A percentile compares a stretch with the other conserved stretches of the same genome.
Evolutionary conservation across 2,329 filamentous ascomycete genomes (phyloP).

Genomic region (Harringtonia lauricola): DNA sequence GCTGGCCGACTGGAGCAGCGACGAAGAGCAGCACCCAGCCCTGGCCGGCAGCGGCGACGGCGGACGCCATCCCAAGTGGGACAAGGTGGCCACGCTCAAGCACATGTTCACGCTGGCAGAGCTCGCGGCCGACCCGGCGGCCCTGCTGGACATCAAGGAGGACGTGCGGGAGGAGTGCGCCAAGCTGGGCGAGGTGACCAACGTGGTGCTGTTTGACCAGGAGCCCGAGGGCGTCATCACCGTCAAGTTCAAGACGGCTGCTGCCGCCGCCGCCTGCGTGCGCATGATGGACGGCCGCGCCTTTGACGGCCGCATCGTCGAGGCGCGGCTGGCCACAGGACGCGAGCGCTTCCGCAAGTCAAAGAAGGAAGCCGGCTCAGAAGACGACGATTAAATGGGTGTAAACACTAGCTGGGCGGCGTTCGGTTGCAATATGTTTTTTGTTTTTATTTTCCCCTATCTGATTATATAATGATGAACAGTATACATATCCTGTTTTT

Average conservation of each 20-base stretch:
- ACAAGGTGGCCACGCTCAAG: constrained; percentile 77
- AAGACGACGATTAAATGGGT: constrained; percentile 11
- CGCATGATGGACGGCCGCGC: constrained; percentile 67
- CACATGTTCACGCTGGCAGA: constrained; percentile 88
- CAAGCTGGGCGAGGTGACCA: constrained; percentile 80
- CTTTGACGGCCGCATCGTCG: constrained; percentile 62
- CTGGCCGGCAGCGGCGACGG: constrained; percentile 22
- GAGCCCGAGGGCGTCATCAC: constrained; percentile 78
- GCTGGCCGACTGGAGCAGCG: constrained; percentile 91
- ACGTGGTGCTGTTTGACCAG: constrained; percentile 80
- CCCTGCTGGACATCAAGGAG: constrained; percentile 83
- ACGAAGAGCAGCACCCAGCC: too few relatives aligned
- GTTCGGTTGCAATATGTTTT: too few relatives aligned
- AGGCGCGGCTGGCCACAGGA: constrained; percentile 61
- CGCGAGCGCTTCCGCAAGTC: constrained; percentile 46
- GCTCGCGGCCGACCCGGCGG: constrained; percentile 73
- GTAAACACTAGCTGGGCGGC: too few relatives aligned
- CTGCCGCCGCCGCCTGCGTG: constrained; percentile 63
- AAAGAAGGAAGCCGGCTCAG: constrained; percentile 12
- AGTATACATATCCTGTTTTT: too few relatives aligned
- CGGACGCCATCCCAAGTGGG: constrained; percentile 38
- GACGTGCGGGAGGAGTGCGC: constrained; percentile 85
- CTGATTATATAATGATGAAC: neutral
- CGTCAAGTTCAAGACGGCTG: constrained; percentile 65
- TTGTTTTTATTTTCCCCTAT: neutral